Base-by-base conservation (phyloP, 352 stramenopile genomes). In the Globisporangium middletonii region DNA sequence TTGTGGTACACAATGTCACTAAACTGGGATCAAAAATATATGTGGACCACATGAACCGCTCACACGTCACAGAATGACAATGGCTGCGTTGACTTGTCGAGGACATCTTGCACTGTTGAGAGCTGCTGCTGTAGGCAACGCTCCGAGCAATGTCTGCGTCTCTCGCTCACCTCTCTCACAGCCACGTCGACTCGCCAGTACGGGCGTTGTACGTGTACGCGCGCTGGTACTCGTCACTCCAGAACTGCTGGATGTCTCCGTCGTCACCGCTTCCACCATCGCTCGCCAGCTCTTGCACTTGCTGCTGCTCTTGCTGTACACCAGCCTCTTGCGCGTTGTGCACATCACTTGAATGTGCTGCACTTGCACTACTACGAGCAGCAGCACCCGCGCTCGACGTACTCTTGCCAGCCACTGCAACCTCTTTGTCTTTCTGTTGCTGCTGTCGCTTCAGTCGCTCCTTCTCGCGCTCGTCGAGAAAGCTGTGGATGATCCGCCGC, bases 151-250 rank as follows among this genome's bases (percentile, higher is more conserved):
- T 23, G 23, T 23, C 4, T 38, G 33, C 4, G 7, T 1, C 33
- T 38, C 33, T 11, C 2, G 9, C 33, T 11, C 2, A 13, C 4
- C 18, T 46, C 4, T 18, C 4, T 70, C 51, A 80, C 18, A 73
- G 53, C 75, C 78, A 88, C 13, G 58, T 63, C 0, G 75, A 85
- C 26, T 75, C 59, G 23, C 72, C 74, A 0, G 75, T 83, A 8
- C 38, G 67, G 3, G 72, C 50, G 33, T 88, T 66, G 57, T 69
- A 88, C 13, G 72, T 56, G 49, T 86, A 88, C 33, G 56, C 54
- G 51, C 67, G 68, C 50, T 84, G 69, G 44, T 77, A 71, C 63
- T 88, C 78, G 15, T 86, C 75, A 59, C 78, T 88, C 75, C 75
- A 88, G 56, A 72, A 83, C 33, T 75, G 58, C 19, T 75, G 59